These are phyloP conservation scores for Arabis alpina DNA, from an alignment of 345 rosid species.

Conservation along the genomic window DNA sequence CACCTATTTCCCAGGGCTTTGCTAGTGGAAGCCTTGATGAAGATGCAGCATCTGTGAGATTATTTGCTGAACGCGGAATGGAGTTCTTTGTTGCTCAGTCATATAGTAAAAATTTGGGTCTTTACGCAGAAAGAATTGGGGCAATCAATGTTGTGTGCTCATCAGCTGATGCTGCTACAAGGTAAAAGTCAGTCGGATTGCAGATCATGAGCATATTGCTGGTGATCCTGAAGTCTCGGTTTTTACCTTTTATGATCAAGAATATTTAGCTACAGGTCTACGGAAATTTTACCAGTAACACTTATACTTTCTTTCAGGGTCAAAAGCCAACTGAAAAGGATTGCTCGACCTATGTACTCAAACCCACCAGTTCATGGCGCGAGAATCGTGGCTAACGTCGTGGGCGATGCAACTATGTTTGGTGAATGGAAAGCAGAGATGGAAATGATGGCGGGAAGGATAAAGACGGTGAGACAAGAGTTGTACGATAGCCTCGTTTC, in stretches of 20 bases:
- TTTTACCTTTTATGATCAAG: background rate
- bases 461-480: constrained; percentile 79
- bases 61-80: constrained; percentile 82
- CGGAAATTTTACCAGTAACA: constrained; percentile 55
- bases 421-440: constrained; percentile 93
- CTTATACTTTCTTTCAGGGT: constrained; percentile 67
- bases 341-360: constrained; percentile 98
- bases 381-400: constrained; percentile 83
- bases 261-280: constrained; percentile 5
- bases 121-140: constrained; percentile 91
- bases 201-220: background rate
- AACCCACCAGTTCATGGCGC: constrained; percentile 98
- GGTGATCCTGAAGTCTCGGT: background rate
- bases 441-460: constrained; percentile 99
- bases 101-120: constrained; percentile 92
- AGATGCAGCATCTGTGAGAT: constrained; percentile 91
- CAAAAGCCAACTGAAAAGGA: constrained; percentile 95
- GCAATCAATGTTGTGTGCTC: constrained; percentile 91
- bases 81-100: constrained; percentile 96
- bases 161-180: constrained; percentile 80
- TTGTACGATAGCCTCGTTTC: constrained; percentile 70
- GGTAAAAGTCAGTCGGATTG: constrained; percentile 45
- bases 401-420: constrained; percentile 81
- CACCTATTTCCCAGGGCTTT: constrained; percentile 65
- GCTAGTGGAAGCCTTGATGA: constrained; percentile 97